Evolutionary conservation across 108 stramenopile genomes (phyloP).

Genomic region (Nitzschia sp.): DNA sequence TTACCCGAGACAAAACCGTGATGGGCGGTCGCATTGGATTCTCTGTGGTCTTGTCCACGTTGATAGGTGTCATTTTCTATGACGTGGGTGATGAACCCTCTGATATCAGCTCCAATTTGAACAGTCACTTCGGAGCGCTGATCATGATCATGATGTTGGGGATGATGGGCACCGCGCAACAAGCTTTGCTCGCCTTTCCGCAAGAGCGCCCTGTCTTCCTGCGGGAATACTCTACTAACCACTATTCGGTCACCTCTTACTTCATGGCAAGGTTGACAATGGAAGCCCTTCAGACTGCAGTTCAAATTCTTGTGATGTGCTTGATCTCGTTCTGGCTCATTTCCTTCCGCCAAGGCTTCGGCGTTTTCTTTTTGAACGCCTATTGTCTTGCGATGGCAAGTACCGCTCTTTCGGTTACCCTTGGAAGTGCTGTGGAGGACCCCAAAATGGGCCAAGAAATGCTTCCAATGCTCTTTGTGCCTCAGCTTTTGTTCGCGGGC

Average conservation of each 20-base stretch:
- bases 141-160: conserved; percentile 65
- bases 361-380: conserved; percentile 17
- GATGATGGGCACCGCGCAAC: conserved; percentile 85
- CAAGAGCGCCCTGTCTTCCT: conserved; percentile 89
- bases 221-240: conserved; percentile 86
- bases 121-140: conserved; percentile 58
- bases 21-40: conserved; percentile 61
- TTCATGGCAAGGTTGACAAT: conserved; percentile 62
- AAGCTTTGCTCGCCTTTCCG: conserved; percentile 73
- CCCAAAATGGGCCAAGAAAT: conserved; percentile 63
- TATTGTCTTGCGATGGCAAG: conserved; percentile 48
- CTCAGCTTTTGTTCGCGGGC: conserved; percentile 84
- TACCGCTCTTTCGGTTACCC: conserved; percentile 45
- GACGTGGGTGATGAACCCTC: conserved; percentile 55
- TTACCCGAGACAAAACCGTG: conserved; percentile 55
- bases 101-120: conserved; percentile 22
- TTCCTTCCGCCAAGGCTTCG: conserved; percentile 35
- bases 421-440: conserved; percentile 58
- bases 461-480: conserved; percentile 73
- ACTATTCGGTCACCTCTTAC: conserved; percentile 74
- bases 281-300: conserved; percentile 67
- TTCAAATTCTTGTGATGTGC: conserved; percentile 48
- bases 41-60: conserved; percentile 56
- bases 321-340: conserved; percentile 50
- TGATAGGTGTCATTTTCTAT: conserved; percentile 78